phyloP scores from a whole-genome alignment of 306 rosid species.

The Casuarina equisetifolia region DNA sequence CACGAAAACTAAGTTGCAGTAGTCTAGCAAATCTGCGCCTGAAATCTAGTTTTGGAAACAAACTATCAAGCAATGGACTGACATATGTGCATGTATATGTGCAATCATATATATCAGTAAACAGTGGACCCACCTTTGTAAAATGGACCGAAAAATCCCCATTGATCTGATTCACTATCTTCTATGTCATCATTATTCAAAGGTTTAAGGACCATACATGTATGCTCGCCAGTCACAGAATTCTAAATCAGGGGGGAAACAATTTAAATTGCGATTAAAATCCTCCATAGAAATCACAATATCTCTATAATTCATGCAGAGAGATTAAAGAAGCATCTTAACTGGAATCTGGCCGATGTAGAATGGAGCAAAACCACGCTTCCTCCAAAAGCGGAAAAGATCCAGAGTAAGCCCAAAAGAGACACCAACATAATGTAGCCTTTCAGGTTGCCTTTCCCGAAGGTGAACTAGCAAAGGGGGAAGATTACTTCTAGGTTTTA shows the following conservation, averaged over 20 bases:
- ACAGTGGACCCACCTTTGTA: conserved; percentile 56
- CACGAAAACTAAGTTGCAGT: conserved; percentile 59
- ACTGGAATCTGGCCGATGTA: conserved; percentile 94
- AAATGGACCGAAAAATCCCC: conserved; percentile 74
- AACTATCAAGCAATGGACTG: conserved; percentile 26
- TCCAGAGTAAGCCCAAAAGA: conserved; percentile 95
- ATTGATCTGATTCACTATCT: conserved; percentile 53
- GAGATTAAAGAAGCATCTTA: conserved; percentile 44
- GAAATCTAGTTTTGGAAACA: conserved; percentile 56
- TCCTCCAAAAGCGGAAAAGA: conserved; percentile 92
- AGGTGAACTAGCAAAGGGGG: conserved; percentile 89
- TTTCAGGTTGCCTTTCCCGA: conserved; percentile 84
- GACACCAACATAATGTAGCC: conserved; percentile 93
- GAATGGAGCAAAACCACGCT: conserved; percentile 86
- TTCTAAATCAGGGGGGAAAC: conserved; percentile 46
- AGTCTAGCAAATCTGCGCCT: conserved; percentile 68
- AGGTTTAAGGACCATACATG: conserved; percentile 87
- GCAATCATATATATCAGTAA: conserved; percentile 9
- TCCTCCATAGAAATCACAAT: not conserved
- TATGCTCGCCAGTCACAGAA: conserved; percentile 87
- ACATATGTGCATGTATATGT: not conserved
- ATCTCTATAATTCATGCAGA: conserved; percentile 9
- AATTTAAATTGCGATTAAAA: conserved; percentile 20
- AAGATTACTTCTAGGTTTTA: conserved; percentile 81
- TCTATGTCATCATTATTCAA: conserved; percentile 88